Conservation (phyloP, 1,284 basidiomycete genomes). For the Anthracocystis walkeri region DNA sequence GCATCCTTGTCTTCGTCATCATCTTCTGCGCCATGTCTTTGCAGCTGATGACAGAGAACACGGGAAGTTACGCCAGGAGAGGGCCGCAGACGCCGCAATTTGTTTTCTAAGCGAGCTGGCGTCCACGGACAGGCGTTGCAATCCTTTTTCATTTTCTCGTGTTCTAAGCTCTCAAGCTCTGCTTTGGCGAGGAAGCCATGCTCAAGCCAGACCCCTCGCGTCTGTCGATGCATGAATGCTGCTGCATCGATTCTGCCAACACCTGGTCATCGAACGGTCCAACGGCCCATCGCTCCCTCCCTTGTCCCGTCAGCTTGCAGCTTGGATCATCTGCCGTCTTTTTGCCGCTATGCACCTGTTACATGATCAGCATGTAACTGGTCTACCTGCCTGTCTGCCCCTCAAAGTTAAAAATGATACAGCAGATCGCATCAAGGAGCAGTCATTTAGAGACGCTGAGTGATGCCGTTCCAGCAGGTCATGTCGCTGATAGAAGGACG, state of each 20-base stretch:
- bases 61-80: neutral
- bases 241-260: conserved; percentile 7
- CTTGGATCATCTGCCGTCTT: conserved; percentile 3
- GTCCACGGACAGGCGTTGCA: conserved; percentile 7
- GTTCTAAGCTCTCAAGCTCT: conserved; percentile 2
- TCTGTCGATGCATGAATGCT: conserved; percentile 23
- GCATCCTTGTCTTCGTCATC: neutral
- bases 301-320: conserved; percentile 2
- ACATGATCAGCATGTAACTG: neutral
- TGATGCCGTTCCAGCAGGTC: neutral
- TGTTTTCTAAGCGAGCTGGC: conserved; percentile 1
- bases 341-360: neutral
- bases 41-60: neutral
- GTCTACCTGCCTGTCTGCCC: too few relatives aligned
- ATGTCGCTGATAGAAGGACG: neutral
- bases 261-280: neutral
- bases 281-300: neutral
- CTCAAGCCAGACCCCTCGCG: conserved; percentile 37
- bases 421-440: neutral
- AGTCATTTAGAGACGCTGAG: neutral
- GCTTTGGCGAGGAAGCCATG: conserved; percentile 16
- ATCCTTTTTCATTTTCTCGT: neutral
- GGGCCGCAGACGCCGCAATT: neutral
- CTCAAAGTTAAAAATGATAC: neutral
- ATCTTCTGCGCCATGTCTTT: neutral